A percentile compares a stretch with the other conserved stretches of the same genome.
These are phyloP conservation scores for Wickerhamomyces pijperi DNA, from an alignment of 805 yeast genomes.

Conservation along the genomic window DNA sequence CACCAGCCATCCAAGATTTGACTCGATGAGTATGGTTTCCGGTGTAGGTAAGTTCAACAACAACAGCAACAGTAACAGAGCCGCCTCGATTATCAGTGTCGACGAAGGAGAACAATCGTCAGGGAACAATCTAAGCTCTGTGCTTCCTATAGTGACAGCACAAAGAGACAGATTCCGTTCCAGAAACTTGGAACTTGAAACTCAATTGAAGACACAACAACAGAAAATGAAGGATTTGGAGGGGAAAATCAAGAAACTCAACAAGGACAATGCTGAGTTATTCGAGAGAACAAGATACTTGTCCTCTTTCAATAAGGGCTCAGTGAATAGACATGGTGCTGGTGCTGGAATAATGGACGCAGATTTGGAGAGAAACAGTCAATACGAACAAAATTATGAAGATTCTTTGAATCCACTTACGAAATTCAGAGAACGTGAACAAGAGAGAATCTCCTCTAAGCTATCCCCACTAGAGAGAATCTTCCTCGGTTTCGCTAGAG, in stretches of 20 bases:
- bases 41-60: constrained; percentile 22
- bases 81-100: constrained; percentile 39
- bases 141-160: constrained; percentile 81
- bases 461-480: constrained; percentile 71
- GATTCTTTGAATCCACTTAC: constrained; percentile 75
- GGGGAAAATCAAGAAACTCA: constrained; percentile 50
- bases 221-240: constrained; percentile 46
- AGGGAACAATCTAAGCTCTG: constrained; percentile 28
- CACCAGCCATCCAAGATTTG: constrained; percentile 26
- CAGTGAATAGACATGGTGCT: constrained; percentile 14
- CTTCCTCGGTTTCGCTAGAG: constrained; percentile 61
- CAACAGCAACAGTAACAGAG: constrained; percentile 7
- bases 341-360: too few species aligned
- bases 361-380: constrained; percentile 39
- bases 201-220: constrained; percentile 54
- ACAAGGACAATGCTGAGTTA: constrained; percentile 65
- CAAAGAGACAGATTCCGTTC: constrained; percentile 89
- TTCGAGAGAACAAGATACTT: constrained; percentile 69
- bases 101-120: constrained; percentile 12
- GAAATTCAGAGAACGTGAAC: constrained; percentile 66
- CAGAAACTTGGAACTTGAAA: constrained; percentile 76
- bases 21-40: constrained; percentile 57
- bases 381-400: constrained; percentile 58
- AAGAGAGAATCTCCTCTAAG: constrained; percentile 60
- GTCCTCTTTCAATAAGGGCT: constrained; percentile 31